Evolutionary conservation across 2,329 filamentous ascomycete genomes (phyloP).

Genomic region (Dothideomycetes sp.): DNA sequence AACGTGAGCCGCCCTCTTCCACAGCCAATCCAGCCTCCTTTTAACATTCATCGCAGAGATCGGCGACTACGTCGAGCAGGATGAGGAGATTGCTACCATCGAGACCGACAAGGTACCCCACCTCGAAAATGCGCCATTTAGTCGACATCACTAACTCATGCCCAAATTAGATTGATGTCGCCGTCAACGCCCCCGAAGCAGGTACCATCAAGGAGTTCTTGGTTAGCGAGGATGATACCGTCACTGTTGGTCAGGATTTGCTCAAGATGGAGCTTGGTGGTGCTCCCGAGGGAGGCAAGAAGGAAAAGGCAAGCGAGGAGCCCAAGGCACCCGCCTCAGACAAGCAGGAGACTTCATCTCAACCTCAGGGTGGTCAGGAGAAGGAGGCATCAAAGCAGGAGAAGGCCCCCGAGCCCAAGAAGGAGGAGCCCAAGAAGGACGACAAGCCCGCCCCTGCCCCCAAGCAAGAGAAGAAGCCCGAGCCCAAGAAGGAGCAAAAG

Average conservation of each 20-base stretch:
- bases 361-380: conserved; percentile 43
- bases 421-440: conserved; percentile 28
- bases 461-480: conserved; percentile 35
- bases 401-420: conserved; percentile 27
- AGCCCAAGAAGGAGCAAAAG: conserved; percentile 35
- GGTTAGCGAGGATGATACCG: conserved; percentile 88
- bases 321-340: conserved; percentile 51
- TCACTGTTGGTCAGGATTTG: conserved; percentile 86
- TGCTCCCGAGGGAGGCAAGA: conserved; percentile 43
- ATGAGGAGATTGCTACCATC: conserved; percentile 97
- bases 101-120: conserved; percentile 84
- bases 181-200: conserved; percentile 86
- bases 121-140: conserved; percentile 20
- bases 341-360: conserved; percentile 48
- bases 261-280: conserved; percentile 76
- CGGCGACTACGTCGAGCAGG: conserved; percentile 86
- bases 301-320: conserved; percentile 46
- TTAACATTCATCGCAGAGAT: conserved; percentile 46
- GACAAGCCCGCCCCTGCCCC: conserved; percentile 26
- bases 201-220: conserved; percentile 88
- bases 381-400: conserved; percentile 29
- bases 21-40: neutral
- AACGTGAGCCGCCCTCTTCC: conserved; percentile 42
- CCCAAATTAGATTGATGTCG: conserved; percentile 70
- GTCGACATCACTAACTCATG: conserved; percentile 13